These are phyloP conservation scores for Rhodofomes roseus DNA, from an alignment of 1,284 basidiomycete genomes.

Conservation along the genomic window DNA sequence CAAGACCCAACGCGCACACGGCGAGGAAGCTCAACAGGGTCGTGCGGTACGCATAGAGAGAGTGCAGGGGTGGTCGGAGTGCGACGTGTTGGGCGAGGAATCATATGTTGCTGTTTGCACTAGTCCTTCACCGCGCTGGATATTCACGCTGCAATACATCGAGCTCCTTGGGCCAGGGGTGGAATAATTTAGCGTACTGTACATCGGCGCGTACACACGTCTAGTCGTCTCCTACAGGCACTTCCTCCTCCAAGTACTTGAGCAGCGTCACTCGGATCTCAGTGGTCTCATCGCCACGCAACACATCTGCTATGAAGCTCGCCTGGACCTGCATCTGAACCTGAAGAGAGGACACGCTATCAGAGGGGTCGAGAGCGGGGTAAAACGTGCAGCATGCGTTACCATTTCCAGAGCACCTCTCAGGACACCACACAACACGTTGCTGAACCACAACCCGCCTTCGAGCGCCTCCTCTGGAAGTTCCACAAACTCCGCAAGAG, in stretches of 20 bases:
- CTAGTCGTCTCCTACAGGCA: constrained; percentile 78
- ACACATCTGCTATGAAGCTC: constrained; percentile 85
- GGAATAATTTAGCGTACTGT: constrained; percentile 11
- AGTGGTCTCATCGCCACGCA: constrained; percentile 92
- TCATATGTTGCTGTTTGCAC: background rate
- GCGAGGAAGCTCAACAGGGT: constrained; percentile 82
- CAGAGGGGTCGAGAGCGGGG: background rate
- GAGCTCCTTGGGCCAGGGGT: background rate
- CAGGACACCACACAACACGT: constrained; percentile 92
- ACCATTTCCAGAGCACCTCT: constrained; percentile 98
- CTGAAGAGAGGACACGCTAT: constrained; percentile 40
- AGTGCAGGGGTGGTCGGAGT: background rate
- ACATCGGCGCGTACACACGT: constrained; percentile 15
- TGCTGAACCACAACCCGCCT: constrained; percentile 95
- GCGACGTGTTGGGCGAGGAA: background rate
- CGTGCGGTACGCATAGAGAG: constrained; percentile 36
- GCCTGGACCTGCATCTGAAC: constrained; percentile 96
- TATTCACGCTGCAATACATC: background rate
- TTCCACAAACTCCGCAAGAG: constrained; percentile 95
- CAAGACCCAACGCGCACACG: constrained; percentile 81
- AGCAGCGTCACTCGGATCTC: constrained; percentile 90
- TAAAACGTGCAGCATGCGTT: background rate
- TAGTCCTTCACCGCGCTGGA: background rate
- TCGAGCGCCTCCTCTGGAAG: constrained; percentile 90
- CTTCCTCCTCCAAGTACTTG: constrained; percentile 94